phyloP scores from a whole-genome alignment of 2,329 filamentous ascomycete species.

The Fusarium hainanense region DNA sequence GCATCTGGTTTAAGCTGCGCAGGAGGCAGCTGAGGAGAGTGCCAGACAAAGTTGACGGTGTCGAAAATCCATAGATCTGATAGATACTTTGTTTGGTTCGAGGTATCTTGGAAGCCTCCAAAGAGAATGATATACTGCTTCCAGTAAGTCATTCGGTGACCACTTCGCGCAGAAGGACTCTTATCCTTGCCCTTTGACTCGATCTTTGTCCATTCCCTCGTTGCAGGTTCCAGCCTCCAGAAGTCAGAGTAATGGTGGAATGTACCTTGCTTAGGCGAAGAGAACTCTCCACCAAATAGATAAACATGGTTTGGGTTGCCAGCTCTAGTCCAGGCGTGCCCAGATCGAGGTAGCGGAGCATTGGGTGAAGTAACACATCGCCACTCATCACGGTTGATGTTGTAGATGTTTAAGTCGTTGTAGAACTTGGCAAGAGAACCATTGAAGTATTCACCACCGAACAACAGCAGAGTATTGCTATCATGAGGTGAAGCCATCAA shows the following conservation, averaged over 20 bases:
- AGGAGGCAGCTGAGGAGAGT: slow-evolving; percentile 77
- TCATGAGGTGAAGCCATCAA: slow-evolving; percentile 88
- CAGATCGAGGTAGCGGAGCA: slow-evolving; percentile 87
- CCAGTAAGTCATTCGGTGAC: slow-evolving; percentile 95
- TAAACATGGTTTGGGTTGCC: slow-evolving; percentile 88
- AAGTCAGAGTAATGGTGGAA: slow-evolving; percentile 99
- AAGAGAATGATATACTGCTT: slow-evolving; percentile 98
- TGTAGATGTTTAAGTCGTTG: slow-evolving; percentile 74
- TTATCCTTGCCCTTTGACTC: slow-evolving; percentile 83
- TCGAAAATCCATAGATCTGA: slow-evolving; percentile 97
- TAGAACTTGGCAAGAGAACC: slow-evolving; percentile 82
- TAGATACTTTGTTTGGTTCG: slow-evolving; percentile 92
- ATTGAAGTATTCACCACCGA: slow-evolving; percentile 96
- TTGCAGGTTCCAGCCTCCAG: slow-evolving; percentile 87
- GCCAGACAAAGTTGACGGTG: slow-evolving; percentile 87
- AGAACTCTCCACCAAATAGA: slow-evolving; percentile 96
- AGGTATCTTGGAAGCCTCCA: slow-evolving; percentile 97
- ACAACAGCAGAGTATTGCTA: slow-evolving; percentile 87
- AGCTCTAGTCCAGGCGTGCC: slow-evolving; percentile 93
- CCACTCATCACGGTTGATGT: slow-evolving; percentile 91
- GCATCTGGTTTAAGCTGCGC: slow-evolving; percentile 90
- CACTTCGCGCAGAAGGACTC: slow-evolving; percentile 84
- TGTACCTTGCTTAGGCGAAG: slow-evolving; percentile 94
- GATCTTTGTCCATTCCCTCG: slow-evolving; percentile 89
- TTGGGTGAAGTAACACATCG: slow-evolving; percentile 90